A percentile compares a stretch with the other conserved stretches of the same genome.
Conservation (phyloP, 495 filamentous ascomycete genomes). For the Lasiosphaeria miniovina region DNA sequence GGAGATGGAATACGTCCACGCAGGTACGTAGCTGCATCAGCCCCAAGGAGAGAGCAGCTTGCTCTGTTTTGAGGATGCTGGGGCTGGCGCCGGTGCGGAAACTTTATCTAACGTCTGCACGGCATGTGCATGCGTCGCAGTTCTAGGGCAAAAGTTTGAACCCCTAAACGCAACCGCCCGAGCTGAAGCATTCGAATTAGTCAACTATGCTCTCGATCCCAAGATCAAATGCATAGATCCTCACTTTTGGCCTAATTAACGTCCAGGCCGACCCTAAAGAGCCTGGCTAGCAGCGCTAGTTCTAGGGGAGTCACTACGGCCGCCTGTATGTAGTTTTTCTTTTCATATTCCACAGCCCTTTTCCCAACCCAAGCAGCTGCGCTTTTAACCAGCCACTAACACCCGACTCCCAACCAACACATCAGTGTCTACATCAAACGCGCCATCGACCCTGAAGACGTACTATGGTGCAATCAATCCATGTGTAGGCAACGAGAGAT, state of each 20-base stretch:
- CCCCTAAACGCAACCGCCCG: conserved; percentile 38
- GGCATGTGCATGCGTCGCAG: no score
- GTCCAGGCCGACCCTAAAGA: conserved; percentile 46
- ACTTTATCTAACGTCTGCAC: no score
- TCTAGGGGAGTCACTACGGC: conserved; percentile 52
- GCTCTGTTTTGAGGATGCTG: no score
- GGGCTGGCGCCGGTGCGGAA: no score
- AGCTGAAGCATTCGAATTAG: conserved; percentile 36
- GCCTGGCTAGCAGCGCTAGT: conserved; percentile 45
- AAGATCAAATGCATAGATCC: conserved; percentile 7
- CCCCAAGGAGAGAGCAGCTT: no score
- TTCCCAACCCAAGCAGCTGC: background rate
- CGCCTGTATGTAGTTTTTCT: conserved; percentile 26
- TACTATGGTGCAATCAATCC: conserved; percentile 55
- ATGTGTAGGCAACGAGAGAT: conserved; percentile 61
- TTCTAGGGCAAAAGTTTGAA: conserved; percentile 22
- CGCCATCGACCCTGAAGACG: conserved; percentile 53
- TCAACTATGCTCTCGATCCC: conserved; percentile 42
- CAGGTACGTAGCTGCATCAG: conserved; percentile 15
- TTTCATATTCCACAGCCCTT: conserved; percentile 1
- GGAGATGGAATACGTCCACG: conserved; percentile 50
- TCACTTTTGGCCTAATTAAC: background rate
- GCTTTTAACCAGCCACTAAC: background rate
- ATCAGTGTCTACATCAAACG: conserved; percentile 42
- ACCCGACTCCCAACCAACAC: background rate